These are phyloP conservation scores for Buxus sempervirens DNA, from an alignment of 164 flowering plant species.

Conservation along the genomic window DNA sequence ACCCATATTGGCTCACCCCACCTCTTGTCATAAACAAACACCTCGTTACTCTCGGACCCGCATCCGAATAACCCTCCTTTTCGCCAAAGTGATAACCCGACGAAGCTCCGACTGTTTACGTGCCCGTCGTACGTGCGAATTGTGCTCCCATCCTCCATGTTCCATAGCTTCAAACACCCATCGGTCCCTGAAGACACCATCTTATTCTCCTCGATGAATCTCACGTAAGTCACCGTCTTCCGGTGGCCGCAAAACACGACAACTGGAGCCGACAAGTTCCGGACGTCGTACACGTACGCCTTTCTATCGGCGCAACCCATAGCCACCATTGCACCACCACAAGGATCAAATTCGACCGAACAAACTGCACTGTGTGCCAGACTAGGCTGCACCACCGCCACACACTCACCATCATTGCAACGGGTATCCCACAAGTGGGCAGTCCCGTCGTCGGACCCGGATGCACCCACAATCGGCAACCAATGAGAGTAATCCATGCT, in stretches of 20 bases:
- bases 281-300: slow-evolving; percentile 49
- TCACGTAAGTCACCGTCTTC: slow-evolving; percentile 55
- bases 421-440: slow-evolving; percentile 73
- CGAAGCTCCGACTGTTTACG: slow-evolving; percentile 48
- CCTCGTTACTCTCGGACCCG: slow-evolving; percentile 64
- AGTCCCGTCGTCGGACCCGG: slow-evolving; percentile 77
- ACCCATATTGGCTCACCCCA: slow-evolving; percentile 76
- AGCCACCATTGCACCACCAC: slow-evolving; percentile 34
- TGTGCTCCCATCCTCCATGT: slow-evolving; percentile 8
- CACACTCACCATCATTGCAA: slow-evolving; percentile 24
- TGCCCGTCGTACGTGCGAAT: slow-evolving; percentile 61
- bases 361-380: slow-evolving; percentile 44
- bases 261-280: slow-evolving; percentile 43
- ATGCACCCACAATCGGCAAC: slow-evolving; percentile 47
- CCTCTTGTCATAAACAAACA: slow-evolving; percentile 60
- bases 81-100: slow-evolving; percentile 67
- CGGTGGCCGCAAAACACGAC: slow-evolving; percentile 41
- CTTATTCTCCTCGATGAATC: slow-evolving; percentile 29
- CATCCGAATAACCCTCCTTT: slow-evolving; percentile 54
- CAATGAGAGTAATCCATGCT: slow-evolving; percentile 56
- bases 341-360: slow-evolving; percentile 61
- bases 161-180: slow-evolving; percentile 63
- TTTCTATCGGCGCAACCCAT: slow-evolving; percentile 59
- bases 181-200: slow-evolving; percentile 51
- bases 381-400: slow-evolving; percentile 43